Percentiles rank a stretch among this genome's conserved stretches.
These are phyloP conservation scores for Clavariopsis aquatica DNA, from an alignment of 495 filamentous ascomycete genomes.

Conservation along the genomic window DNA sequence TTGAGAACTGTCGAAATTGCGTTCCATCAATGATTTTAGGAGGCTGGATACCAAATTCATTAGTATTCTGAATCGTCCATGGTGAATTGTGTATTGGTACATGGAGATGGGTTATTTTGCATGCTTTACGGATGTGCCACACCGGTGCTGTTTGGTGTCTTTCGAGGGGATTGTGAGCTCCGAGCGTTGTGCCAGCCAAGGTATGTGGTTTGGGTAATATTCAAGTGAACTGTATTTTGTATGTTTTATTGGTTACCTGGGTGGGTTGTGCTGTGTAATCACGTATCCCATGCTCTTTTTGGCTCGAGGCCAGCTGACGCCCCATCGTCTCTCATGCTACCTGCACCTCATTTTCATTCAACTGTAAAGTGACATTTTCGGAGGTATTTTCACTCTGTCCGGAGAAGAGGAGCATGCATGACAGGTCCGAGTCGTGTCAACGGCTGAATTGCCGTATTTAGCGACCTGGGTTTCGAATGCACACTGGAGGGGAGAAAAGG, in stretches of 20 bases:
- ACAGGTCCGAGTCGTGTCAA: background rate
- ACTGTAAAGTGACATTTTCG: too few species aligned
- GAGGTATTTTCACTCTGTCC: background rate
- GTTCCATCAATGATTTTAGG: conserved; percentile 43
- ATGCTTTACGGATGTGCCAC: background rate
- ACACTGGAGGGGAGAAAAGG: background rate
- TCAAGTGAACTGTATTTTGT: conserved; percentile 35
- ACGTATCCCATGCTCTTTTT: conserved; percentile 3
- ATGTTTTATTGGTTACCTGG: conserved; percentile 42
- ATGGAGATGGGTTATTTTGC: background rate
- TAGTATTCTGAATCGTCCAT: background rate
- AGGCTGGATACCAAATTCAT: conserved; percentile 30
- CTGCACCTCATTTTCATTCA: background rate
- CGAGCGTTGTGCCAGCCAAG: conserved; percentile 13
- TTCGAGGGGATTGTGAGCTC: background rate
- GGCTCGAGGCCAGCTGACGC: background rate
- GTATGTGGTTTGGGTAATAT: conserved; percentile 10
- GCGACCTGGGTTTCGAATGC: background rate
- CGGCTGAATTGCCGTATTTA: conserved; percentile 1
- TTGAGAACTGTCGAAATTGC: conserved; percentile 38
- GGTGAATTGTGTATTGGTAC: background rate
- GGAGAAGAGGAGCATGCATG: background rate
- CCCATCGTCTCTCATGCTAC: background rate
- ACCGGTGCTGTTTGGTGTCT: background rate
- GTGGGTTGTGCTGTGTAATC: conserved; percentile 25